Conservation (phyloP, 306 rosid genomes). For the Nissolia schottii region DNA sequence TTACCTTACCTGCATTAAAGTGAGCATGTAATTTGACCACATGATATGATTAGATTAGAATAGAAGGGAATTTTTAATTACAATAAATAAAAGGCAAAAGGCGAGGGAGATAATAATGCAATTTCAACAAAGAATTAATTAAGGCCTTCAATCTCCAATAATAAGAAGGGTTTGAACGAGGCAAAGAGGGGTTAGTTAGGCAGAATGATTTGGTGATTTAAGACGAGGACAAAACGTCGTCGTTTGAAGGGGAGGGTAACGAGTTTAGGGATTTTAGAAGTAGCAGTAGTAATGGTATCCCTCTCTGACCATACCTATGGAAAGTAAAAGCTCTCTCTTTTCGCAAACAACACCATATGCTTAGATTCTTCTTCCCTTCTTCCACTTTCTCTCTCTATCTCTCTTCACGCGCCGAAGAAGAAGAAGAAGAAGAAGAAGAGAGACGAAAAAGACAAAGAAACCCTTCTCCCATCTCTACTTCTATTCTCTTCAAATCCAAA, state of each 20-base stretch:
- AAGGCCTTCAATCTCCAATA: background rate
- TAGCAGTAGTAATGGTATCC: background rate
- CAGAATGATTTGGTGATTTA: constrained; percentile 3
- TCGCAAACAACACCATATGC: constrained; percentile 24
- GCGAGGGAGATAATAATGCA: background rate
- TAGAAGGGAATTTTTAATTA: background rate
- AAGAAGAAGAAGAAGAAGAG: too few species aligned
- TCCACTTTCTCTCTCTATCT: constrained; percentile 18
- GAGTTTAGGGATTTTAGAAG: background rate
- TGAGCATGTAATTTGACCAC: background rate
- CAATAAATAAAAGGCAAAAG: background rate
- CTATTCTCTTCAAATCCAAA: constrained; percentile 6
- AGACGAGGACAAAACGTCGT: constrained; percentile 13
- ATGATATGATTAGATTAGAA: background rate
- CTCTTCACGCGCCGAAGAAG: background rate
- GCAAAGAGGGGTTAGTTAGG: constrained; percentile 17
- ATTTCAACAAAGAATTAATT: background rate
- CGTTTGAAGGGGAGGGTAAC: background rate
- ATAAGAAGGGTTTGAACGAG: background rate
- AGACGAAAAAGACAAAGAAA: constrained; percentile 21
- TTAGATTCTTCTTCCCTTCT: constrained; percentile 18
- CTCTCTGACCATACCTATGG: background rate
- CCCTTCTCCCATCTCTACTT: too few species aligned
- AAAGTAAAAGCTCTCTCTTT: constrained; percentile 11
- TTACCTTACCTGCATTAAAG: constrained; percentile 6